Conservation (phyloP, 108 stramenopile genomes). For the Skeletonema menzelii region DNA sequence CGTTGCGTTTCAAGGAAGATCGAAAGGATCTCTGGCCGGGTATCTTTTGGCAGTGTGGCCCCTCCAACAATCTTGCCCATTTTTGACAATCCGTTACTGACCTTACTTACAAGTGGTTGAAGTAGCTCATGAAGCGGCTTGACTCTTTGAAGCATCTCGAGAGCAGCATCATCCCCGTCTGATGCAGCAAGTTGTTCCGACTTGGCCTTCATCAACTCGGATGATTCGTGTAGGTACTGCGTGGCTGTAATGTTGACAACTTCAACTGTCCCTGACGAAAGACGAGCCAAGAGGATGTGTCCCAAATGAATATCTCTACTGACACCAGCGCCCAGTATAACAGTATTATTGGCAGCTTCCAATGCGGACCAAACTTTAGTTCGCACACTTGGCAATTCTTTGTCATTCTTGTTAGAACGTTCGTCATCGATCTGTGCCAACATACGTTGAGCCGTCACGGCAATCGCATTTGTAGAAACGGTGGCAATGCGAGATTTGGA, state of each 20-base stretch:
- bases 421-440: conserved; percentile 16
- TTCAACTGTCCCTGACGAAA: conserved; percentile 45
- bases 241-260: conserved; percentile 67
- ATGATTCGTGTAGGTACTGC: conserved; percentile 58
- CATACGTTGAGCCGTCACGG: conserved; percentile 34
- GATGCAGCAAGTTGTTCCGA: conserved; percentile 17
- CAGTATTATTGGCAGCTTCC: conserved; percentile 35
- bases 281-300: conserved; percentile 60
- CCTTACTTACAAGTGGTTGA: conserved; percentile 52
- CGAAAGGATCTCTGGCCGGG: conserved; percentile 63
- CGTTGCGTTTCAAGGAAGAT: conserved; percentile 58
- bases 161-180: conserved; percentile 29
- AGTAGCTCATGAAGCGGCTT: conserved; percentile 54
- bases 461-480: conserved; percentile 60
- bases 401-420: conserved; percentile 8
- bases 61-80: conserved; percentile 78
- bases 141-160: conserved; percentile 44
- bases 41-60: conserved; percentile 47
- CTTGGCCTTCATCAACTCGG: conserved; percentile 33
- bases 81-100: conserved; percentile 53
- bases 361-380: conserved; percentile 70
- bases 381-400: conserved; percentile 13
- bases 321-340: conserved; percentile 60
- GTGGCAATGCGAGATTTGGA: conserved; percentile 52
- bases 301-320: conserved; percentile 70